Evolutionary conservation across 768 basidiomycete genomes (phyloP).

Genomic region (Suillus paluster): DNA sequence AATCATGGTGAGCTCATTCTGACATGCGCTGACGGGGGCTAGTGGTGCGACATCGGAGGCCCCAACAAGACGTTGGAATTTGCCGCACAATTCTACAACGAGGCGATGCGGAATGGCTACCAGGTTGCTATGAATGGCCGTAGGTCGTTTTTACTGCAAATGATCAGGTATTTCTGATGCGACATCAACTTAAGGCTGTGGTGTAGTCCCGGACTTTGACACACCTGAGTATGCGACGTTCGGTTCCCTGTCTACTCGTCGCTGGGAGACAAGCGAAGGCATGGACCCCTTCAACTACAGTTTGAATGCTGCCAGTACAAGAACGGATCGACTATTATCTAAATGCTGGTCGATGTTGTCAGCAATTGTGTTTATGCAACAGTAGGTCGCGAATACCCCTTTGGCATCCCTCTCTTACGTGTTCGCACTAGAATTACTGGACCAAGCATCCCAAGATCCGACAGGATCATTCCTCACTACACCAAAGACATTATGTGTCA

Average conservation of each 20-base stretch:
- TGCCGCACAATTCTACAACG: conserved; percentile 49
- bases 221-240: conserved; percentile 60
- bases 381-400: conserved; percentile 32
- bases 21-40: conserved; percentile 14
- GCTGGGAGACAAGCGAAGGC: conserved; percentile 65
- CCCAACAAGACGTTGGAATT: conserved; percentile 50
- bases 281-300: conserved; percentile 61
- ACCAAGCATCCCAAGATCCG: conserved; percentile 46
- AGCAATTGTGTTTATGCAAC: conserved; percentile 61
- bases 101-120: conserved; percentile 43
- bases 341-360: conserved; percentile 57
- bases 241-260: conserved; percentile 47
- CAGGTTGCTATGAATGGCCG: conserved; percentile 54
- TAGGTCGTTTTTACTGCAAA: conserved; percentile 19
- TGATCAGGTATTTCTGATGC: not conserved
- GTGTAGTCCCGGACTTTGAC: conserved; percentile 54
- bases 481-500: conserved; percentile 53
- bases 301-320: conserved; percentile 52
- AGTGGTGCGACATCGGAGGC: conserved; percentile 66
- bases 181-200: conserved; percentile 42
- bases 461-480: conserved; percentile 48
- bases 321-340: conserved; percentile 52
- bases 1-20: conserved; percentile 49
- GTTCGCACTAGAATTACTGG: conserved; percentile 47
- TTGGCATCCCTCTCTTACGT: not conserved